These are phyloP conservation scores for Phallus indusiatus DNA, from an alignment of 768 basidiomycete genomes.

Conservation along the genomic window DNA sequence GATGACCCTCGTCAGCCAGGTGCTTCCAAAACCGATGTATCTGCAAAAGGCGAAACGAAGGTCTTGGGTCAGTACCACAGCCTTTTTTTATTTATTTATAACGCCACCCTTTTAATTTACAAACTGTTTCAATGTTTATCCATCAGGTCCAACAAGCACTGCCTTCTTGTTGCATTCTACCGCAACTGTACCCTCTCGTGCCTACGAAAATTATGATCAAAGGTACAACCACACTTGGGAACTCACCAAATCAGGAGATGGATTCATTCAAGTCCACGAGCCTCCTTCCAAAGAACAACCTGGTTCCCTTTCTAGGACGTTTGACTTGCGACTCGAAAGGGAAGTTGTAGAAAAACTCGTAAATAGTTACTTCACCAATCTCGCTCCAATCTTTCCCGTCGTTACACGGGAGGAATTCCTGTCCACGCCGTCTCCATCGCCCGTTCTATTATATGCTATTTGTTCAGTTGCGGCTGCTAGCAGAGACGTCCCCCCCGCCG, in stretches of 20 bases:
- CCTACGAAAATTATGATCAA: constrained; percentile 81
- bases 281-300: constrained; percentile 42
- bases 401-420: constrained; percentile 86
- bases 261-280: constrained; percentile 74
- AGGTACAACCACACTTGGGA: constrained; percentile 86
- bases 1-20: constrained; percentile 23
- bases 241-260: constrained; percentile 74
- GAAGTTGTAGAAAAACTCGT: constrained; percentile 73
- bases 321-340: constrained; percentile 67
- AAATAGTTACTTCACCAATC: constrained; percentile 87
- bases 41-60: constrained; percentile 44
- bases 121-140: not conserved
- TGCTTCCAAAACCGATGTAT: constrained; percentile 38
- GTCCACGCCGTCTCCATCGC: constrained; percentile 23
- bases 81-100: not conserved
- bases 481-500: constrained; percentile 68
- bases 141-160: constrained; percentile 75
- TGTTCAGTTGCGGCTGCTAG: constrained; percentile 86
- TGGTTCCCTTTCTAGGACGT: constrained; percentile 44
- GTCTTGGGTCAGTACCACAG: constrained; percentile 35
- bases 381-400: constrained; percentile 83
- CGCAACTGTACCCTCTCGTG: constrained; percentile 71
- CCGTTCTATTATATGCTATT: constrained; percentile 83
- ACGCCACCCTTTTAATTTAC: not conserved
- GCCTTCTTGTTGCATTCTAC: constrained; percentile 86